phyloP scores from a whole-genome alignment of 352 stramenopile genomes.

The Phytopythium helicoides region DNA sequence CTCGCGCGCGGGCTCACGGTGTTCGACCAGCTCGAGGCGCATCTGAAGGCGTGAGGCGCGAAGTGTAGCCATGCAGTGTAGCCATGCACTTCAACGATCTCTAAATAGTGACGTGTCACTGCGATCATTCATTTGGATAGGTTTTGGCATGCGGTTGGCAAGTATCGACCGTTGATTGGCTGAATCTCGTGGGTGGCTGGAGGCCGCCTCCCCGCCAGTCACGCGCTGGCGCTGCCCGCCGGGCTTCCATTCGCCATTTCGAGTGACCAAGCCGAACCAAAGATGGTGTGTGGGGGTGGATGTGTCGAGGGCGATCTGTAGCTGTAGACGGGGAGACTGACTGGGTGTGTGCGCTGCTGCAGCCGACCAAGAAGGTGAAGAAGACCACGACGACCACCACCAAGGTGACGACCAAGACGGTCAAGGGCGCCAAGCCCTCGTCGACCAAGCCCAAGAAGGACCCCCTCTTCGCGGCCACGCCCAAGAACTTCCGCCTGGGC shows the following conservation, averaged over 20 bases:
- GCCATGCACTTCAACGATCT: no score
- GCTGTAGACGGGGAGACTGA: no score
- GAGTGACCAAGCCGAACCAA: conserved; percentile 57
- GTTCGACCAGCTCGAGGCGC: conserved; percentile 37
- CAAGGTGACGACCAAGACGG: conserved; percentile 59
- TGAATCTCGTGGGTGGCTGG: not conserved
- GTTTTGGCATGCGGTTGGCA: no score
- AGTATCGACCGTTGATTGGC: conserved; percentile 1
- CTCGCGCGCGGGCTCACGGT: conserved; percentile 46
- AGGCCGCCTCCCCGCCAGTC: no score
- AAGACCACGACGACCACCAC: conserved; percentile 67
- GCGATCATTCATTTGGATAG: no score
- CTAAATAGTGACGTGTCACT: not conserved
- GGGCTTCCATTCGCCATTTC: conserved; percentile 67
- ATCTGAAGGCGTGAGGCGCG: conserved; percentile 14
- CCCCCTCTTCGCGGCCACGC: conserved; percentile 93
- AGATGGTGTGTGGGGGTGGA: no score
- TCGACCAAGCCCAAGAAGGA: conserved; percentile 83
- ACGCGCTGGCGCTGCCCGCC: not conserved
- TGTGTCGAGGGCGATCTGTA: no score
- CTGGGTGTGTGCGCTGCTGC: not conserved
- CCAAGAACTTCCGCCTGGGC: conserved; percentile 96
- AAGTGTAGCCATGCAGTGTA: no score
- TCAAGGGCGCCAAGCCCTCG: conserved; percentile 53
- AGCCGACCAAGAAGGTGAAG: conserved; percentile 88